A percentile compares a stretch with the other conserved stretches of the same genome.
Conservation (phyloP, 768 basidiomycete species). For the Tubosaeta brunneosetosa region DNA sequence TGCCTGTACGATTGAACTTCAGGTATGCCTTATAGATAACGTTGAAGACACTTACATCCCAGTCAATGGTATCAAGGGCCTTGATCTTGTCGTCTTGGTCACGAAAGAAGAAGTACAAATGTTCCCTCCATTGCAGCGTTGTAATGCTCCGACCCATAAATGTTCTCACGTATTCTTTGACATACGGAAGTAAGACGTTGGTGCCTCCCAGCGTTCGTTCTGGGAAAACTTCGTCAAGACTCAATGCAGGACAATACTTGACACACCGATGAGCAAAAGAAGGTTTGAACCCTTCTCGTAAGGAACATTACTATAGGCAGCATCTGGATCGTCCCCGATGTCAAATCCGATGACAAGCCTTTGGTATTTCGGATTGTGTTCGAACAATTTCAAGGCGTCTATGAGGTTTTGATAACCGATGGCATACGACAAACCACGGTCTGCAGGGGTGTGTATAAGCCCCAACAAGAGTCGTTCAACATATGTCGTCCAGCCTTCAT, state of each 20-base stretch:
- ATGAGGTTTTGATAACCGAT: constrained; percentile 68
- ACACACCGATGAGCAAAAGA: constrained; percentile 72
- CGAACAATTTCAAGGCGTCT: constrained; percentile 65
- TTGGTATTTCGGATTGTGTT: constrained; percentile 63
- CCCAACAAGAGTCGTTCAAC: constrained; percentile 79
- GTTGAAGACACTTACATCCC: constrained; percentile 44
- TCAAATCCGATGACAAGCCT: constrained; percentile 69
- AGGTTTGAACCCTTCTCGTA: constrained; percentile 93
- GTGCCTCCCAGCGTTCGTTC: constrained; percentile 54
- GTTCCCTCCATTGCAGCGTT: constrained; percentile 53
- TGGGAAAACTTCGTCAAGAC: constrained; percentile 14
- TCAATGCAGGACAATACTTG: not conserved
- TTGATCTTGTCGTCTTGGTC: constrained; percentile 36
- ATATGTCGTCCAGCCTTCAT: constrained; percentile 94
- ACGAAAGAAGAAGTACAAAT: constrained; percentile 52
- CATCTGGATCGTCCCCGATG: constrained; percentile 71
- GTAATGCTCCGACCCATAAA: constrained; percentile 55
- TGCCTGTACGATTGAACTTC: constrained; percentile 26
- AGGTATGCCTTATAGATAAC: not conserved
- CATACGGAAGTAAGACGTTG: constrained; percentile 55
- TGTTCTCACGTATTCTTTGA: constrained; percentile 50
- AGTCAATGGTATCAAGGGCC: constrained; percentile 46
- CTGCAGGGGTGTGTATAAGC: constrained; percentile 63
- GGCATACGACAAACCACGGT: constrained; percentile 78
- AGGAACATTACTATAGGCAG: constrained; percentile 69